These are phyloP conservation scores for Naematelia encephala DNA, from an alignment of 768 basidiomycete genomes.

Conservation along the genomic window DNA sequence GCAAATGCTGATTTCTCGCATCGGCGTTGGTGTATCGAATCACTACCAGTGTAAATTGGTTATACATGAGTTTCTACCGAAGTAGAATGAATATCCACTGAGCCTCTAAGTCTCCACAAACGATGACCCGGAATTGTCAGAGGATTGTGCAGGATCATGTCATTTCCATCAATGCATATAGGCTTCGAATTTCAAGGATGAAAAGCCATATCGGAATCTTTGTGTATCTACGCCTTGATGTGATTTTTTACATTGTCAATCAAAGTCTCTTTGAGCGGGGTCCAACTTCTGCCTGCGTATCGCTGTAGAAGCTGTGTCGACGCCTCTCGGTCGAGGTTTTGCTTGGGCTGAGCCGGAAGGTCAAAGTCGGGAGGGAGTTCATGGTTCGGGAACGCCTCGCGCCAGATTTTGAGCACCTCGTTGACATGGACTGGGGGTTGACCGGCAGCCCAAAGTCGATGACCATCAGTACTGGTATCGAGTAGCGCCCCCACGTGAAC, in stretches of 20 bases:
- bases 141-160: too few species aligned
- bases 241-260: not conserved
- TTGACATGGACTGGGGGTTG: slow-evolving; percentile 11
- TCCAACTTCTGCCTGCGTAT: slow-evolving; percentile 1
- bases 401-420: slow-evolving; percentile 16
- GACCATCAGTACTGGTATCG: not conserved
- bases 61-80: too few species aligned
- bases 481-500: slow-evolving; percentile 13
- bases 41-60: too few species aligned
- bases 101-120: too few species aligned
- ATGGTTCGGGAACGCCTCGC: slow-evolving; percentile 9
- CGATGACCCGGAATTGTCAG: too few species aligned
- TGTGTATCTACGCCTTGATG: too few species aligned
- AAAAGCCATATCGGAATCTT: too few species aligned
- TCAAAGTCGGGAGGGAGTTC: slow-evolving; percentile 2
- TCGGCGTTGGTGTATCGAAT: too few species aligned
- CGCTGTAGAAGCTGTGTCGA: not conserved
- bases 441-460: slow-evolving; percentile 9
- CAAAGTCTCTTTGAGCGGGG: slow-evolving; percentile 2
- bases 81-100: too few species aligned
- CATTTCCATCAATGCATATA: too few species aligned
- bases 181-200: too few species aligned
- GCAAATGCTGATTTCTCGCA: too few species aligned
- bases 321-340: not conserved
- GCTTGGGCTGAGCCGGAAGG: slow-evolving; percentile 1